Percentiles rank a stretch among this genome's conserved stretches.
These are phyloP conservation scores for Jaapia argillacea DNA, from an alignment of 768 basidiomycete genomes.

Conservation along the genomic window DNA sequence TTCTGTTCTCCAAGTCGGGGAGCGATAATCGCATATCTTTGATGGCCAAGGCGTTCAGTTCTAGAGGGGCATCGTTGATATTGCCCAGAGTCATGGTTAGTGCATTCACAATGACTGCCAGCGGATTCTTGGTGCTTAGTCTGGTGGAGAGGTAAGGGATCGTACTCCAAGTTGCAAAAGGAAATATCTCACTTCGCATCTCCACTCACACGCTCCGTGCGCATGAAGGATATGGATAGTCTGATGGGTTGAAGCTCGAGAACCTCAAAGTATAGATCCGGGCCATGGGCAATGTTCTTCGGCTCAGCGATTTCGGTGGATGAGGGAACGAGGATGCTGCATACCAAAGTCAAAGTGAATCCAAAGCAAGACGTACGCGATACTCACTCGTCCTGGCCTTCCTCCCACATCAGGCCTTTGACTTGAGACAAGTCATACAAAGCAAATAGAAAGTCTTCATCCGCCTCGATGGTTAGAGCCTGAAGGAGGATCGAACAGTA, in stretches of 20 bases:
- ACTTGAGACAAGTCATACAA: constrained; percentile 88
- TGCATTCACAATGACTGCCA: constrained; percentile 89
- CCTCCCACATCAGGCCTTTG: constrained; percentile 86
- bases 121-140: constrained; percentile 75
- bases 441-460: constrained; percentile 92
- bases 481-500: constrained; percentile 93
- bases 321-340: constrained; percentile 64
- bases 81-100: constrained; percentile 96
- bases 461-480: constrained; percentile 90
- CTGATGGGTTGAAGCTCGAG: constrained; percentile 92
- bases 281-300: constrained; percentile 49
- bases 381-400: constrained; percentile 62
- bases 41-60: constrained; percentile 88
- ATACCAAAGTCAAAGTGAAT: constrained; percentile 4
- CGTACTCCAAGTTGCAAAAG: background rate
- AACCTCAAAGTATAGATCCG: constrained; percentile 90
- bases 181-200: constrained; percentile 73
- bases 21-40: constrained; percentile 87
- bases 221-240: constrained; percentile 92
- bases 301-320: constrained; percentile 65
- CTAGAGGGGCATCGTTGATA: constrained; percentile 90
- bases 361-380: background rate
- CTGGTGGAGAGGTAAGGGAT: constrained; percentile 23
- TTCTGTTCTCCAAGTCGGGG: constrained; percentile 76
- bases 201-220: constrained; percentile 86